A percentile compares a stretch with the other conserved stretches of the same genome.
These are phyloP conservation scores for Aspergillus heteromorphus DNA, from an alignment of 495 filamentous ascomycete genomes.

Conservation along the genomic window DNA sequence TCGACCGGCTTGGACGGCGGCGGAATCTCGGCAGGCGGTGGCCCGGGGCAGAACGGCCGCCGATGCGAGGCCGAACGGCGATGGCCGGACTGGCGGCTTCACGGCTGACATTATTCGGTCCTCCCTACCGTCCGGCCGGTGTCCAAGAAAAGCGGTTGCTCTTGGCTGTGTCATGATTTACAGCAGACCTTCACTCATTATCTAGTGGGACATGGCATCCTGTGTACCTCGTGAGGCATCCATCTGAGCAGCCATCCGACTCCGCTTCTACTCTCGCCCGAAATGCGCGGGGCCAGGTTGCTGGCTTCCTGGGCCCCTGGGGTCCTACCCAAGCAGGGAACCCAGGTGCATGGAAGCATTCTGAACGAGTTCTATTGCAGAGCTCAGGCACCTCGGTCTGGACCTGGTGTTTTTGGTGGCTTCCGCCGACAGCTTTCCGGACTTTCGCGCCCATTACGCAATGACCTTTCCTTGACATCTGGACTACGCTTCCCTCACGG, in stretches of 20 bases:
- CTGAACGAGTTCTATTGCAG: slow-evolving; percentile 16
- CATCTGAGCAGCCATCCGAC: slow-evolving; percentile 20
- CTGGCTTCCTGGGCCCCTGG: slow-evolving; percentile 34
- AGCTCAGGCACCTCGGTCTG: slow-evolving; percentile 1
- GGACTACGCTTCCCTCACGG: slow-evolving; percentile 14
- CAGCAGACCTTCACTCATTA: not conserved
- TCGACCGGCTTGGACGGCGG: slow-evolving; percentile 33
- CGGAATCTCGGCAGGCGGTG: slow-evolving; percentile 22
- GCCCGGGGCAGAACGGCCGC: slow-evolving; percentile 27
- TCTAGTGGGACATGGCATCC: slow-evolving; percentile 34
- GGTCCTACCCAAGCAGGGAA: slow-evolving; percentile 21
- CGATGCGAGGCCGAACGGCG: slow-evolving; percentile 15
- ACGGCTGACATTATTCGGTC: slow-evolving; percentile 9
- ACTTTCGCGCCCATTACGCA: slow-evolving; percentile 19
- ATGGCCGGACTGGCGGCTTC: slow-evolving; percentile 12
- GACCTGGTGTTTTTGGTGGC: slow-evolving; percentile 6
- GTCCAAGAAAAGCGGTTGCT: not conserved
- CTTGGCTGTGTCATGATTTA: slow-evolving; percentile 12
- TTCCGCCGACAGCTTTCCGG: slow-evolving; percentile 22
- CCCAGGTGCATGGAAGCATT: slow-evolving; percentile 16
- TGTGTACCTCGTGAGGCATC: slow-evolving; percentile 21
- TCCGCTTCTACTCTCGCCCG: slow-evolving; percentile 19
- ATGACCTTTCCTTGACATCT: slow-evolving; percentile 6
- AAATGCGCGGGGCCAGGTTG: slow-evolving; percentile 41
- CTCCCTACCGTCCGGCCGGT: not conserved